These are phyloP conservation scores for Cymodocea nodosa DNA, from an alignment of 116 monocot genomes.

Conservation along the genomic window DNA sequence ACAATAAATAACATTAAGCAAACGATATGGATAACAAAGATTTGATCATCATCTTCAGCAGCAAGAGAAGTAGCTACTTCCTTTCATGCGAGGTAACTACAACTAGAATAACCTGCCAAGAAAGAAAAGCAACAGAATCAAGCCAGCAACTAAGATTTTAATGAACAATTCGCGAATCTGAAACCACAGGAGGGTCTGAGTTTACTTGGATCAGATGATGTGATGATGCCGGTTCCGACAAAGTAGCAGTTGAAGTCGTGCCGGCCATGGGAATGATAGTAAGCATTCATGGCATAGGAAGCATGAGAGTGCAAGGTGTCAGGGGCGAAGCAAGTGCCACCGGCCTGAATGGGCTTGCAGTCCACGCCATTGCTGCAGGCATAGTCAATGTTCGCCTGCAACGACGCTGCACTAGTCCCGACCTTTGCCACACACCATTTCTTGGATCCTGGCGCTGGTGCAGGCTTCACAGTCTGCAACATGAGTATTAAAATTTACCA, in stretches of 20 bases:
- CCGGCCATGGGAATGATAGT: constrained; percentile 50
- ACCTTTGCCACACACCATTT: constrained; percentile 62
- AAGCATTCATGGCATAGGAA: constrained; percentile 70
- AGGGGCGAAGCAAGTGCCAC: constrained; percentile 59
- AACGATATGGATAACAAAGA: neutral
- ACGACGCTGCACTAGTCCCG: constrained; percentile 12
- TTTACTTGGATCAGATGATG: constrained; percentile 55
- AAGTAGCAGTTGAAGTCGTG: constrained; percentile 64
- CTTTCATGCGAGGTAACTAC: neutral
- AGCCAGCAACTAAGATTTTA: neutral
- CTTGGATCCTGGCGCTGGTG: neutral
- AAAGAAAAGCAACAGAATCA: neutral
- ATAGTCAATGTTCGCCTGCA: constrained; percentile 68
- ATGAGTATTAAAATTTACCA: no score
- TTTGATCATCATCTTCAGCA: no score
- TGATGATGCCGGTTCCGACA: constrained; percentile 28
- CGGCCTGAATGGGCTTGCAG: constrained; percentile 45
- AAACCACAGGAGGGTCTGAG: neutral
- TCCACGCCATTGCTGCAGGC: constrained; percentile 50
- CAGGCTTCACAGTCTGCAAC: no score
- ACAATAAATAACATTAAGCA: no score
- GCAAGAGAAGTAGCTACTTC: neutral
- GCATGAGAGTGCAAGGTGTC: constrained; percentile 51
- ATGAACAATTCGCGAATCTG: neutral
- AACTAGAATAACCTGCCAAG: constrained; percentile 2